phyloP scores from a whole-genome alignment of 202 grass and related monocot genomes.

The Zoysia matrella region DNA sequence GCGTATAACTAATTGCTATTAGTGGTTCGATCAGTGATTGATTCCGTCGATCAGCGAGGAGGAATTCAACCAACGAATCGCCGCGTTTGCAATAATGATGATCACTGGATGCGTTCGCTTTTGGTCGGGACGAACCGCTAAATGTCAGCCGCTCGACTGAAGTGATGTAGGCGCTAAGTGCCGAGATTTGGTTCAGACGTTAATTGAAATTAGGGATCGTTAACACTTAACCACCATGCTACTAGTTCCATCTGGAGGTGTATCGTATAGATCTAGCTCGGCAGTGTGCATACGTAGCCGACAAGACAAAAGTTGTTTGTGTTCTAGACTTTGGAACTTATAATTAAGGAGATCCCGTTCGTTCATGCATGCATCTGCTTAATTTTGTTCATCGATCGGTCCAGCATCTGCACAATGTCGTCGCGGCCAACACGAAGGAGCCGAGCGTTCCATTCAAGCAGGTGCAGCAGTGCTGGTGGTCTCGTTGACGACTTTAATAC shows the following conservation, averaged over 20 bases:
- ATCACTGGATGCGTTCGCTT: neutral
- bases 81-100: neutral
- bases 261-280: neutral
- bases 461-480: no score
- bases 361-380: neutral
- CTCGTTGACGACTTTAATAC: no score
- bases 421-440: neutral
- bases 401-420: neutral
- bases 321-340: no score
- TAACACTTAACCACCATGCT: neutral
- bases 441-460: no score
- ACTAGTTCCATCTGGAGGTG: neutral
- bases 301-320: no score
- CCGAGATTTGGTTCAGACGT: neutral
- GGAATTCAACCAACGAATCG: neutral
- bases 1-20: slow-evolving; percentile 2
- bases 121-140: slow-evolving; percentile 29
- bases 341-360: neutral
- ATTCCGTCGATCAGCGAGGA: neutral
- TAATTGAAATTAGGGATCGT: neutral
- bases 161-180: neutral
- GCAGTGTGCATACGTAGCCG: neutral
- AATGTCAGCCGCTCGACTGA: slow-evolving; percentile 6
- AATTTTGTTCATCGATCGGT: neutral
- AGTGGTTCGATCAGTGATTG: neutral